Conservation (phyloP, 2,329 filamentous ascomycete genomes). For the Cladophialophora chaetospira region DNA sequence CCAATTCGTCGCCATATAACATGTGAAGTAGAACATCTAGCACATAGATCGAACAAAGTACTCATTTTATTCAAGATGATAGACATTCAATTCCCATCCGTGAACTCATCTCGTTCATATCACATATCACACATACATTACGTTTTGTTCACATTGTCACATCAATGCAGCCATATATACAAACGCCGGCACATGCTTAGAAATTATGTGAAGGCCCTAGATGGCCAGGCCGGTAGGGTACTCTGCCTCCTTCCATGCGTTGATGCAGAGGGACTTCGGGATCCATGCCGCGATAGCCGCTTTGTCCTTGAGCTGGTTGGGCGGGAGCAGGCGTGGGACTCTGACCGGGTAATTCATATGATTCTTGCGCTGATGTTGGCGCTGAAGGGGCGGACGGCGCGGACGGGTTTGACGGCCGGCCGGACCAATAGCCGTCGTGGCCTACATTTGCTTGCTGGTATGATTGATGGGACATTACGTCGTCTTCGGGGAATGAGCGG, state of each 20-base stretch:
- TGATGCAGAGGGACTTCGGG: constrained; percentile 27
- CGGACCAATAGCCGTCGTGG: constrained; percentile 11
- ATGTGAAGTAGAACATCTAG: too few relatives aligned
- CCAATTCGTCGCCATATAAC: too few relatives aligned
- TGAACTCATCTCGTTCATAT: not conserved
- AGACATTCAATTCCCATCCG: not conserved
- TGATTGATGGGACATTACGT: constrained; percentile 11
- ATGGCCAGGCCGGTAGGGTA: constrained; percentile 26
- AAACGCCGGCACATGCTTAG: not conserved
- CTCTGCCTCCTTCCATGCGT: constrained; percentile 17
- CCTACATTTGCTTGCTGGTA: constrained; percentile 16
- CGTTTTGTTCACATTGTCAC: not conserved
- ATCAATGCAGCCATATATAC: not conserved
- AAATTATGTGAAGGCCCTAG: constrained; percentile 26
- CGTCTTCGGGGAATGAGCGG: constrained; percentile 5
- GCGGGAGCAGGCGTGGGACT: not conserved
- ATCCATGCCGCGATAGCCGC: constrained; percentile 20
- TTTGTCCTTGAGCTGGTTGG: constrained; percentile 3
- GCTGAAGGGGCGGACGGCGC: not conserved
- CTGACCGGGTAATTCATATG: constrained; percentile 24
- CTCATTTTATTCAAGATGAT: not conserved
- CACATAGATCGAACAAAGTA: too few relatives aligned
- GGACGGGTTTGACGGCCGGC: constrained; percentile 4
- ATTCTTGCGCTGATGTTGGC: constrained; percentile 14
- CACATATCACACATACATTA: not conserved